A percentile compares a stretch with the other conserved stretches of the same genome.
phyloP scores from a whole-genome alignment of 2,329 filamentous ascomycete genomes.

The Fusarium staphyleae region DNA sequence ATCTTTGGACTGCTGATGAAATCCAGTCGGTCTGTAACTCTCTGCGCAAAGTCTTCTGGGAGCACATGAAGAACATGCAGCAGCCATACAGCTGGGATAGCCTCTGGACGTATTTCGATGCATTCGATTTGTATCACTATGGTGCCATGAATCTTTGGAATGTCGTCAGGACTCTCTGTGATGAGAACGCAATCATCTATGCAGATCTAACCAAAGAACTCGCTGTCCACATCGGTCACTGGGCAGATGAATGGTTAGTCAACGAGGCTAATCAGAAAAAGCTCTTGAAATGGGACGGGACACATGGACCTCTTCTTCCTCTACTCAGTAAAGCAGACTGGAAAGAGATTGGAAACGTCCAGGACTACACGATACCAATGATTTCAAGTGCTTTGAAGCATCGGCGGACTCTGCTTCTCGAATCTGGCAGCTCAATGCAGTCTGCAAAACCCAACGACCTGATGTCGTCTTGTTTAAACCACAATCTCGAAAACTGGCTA shows the following conservation, averaged over 20 bases:
- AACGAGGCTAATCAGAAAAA: slow-evolving; percentile 42
- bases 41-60: slow-evolving; percentile 48
- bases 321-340: slow-evolving; percentile 42
- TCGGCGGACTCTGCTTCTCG: slow-evolving; percentile 42
- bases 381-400: slow-evolving; percentile 45
- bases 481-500: slow-evolving; percentile 48
- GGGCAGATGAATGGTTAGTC: slow-evolving; percentile 49
- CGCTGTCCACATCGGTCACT: slow-evolving; percentile 45
- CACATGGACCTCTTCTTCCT: slow-evolving; percentile 38
- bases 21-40: slow-evolving; percentile 51
- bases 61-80: slow-evolving; percentile 46
- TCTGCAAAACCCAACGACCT: slow-evolving; percentile 39
- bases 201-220: slow-evolving; percentile 36
- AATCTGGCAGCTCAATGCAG: slow-evolving; percentile 8
- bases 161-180: slow-evolving; percentile 50
- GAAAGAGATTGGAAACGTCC: slow-evolving; percentile 40
- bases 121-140: slow-evolving; percentile 54
- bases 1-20: slow-evolving; percentile 51
- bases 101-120: slow-evolving; percentile 58
- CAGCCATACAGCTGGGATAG: slow-evolving; percentile 48
- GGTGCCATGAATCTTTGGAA: slow-evolving; percentile 59
- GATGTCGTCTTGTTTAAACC: slow-evolving; percentile 35
- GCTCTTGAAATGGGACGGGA: slow-evolving; percentile 43
- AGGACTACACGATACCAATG: slow-evolving; percentile 42
- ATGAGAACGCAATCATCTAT: slow-evolving; percentile 50